Evolutionary conservation across 2,329 filamentous ascomycete species (phyloP).

Genomic region (Zarea fungicola): DNA sequence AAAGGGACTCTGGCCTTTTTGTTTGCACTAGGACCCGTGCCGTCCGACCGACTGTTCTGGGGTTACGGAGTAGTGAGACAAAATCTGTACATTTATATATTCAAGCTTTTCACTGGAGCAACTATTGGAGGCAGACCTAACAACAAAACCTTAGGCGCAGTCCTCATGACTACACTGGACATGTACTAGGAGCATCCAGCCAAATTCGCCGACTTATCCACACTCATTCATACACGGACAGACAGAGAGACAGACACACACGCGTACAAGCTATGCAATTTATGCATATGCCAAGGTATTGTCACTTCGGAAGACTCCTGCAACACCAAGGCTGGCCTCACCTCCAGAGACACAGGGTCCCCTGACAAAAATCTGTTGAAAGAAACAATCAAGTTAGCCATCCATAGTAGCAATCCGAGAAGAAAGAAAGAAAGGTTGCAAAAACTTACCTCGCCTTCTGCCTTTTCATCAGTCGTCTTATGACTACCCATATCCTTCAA

Average conservation of each 20-base stretch:
- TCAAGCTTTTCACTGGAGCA: no score
- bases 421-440: no score
- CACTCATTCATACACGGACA: neutral
- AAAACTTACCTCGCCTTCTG: constrained; percentile 57
- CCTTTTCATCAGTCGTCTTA: constrained; percentile 58
- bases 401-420: neutral
- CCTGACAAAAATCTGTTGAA: constrained; percentile 63
- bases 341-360: constrained; percentile 70
- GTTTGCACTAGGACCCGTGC: no score
- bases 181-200: no score
- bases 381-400: neutral
- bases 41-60: no score
- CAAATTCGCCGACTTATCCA: no score
- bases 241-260: neutral
- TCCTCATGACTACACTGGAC: no score
- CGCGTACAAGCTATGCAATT: neutral
- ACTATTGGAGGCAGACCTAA: no score
- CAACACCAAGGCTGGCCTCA: constrained; percentile 57
- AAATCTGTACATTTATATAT: no score
- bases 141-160: no score
- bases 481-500: constrained; percentile 57
- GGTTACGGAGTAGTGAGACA: no score
- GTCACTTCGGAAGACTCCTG: constrained; percentile 63
- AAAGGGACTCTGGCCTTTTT: no score
- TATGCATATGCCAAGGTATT: constrained; percentile 61